Conservation (phyloP, 345 rosid genomes). For the Xanthoceras sorbifolium region DNA sequence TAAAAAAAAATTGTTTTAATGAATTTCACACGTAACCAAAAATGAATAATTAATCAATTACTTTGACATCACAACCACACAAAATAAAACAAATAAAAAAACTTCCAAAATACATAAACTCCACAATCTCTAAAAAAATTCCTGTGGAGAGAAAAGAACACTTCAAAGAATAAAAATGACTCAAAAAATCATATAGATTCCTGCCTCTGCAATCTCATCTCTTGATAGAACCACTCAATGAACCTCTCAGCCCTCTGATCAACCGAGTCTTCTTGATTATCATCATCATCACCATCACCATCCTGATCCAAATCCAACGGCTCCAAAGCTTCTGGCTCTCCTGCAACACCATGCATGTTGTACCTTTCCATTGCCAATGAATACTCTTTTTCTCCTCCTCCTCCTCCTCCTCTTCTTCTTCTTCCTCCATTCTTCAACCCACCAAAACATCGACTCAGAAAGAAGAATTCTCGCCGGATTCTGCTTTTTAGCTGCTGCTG, state of each 20-base stretch:
- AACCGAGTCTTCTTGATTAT: conserved; percentile 46
- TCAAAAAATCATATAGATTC: conserved; percentile 21
- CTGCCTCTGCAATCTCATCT: conserved; percentile 67
- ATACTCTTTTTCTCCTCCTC: conserved; percentile 12
- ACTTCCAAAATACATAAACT: neutral
- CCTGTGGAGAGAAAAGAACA: neutral
- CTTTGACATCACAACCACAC: neutral
- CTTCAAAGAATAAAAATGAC: neutral
- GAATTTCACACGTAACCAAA: neutral
- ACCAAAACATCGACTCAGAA: conserved; percentile 48
- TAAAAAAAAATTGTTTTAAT: too few species aligned
- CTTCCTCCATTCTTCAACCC: conserved; percentile 20
- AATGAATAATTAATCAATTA: neutral
- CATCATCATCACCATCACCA: too few species aligned
- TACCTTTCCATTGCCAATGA: conserved; percentile 29
- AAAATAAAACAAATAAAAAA: too few species aligned
- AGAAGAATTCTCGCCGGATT: conserved; percentile 21
- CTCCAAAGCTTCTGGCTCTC: neutral
- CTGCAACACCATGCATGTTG: neutral
- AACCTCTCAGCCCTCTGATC: conserved; percentile 78
- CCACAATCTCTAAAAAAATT: neutral
- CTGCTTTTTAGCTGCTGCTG: conserved; percentile 15
- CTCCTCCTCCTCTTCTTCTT: too few species aligned
- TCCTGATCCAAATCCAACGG: conserved; percentile 25
- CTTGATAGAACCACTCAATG: conserved; percentile 59